Conservation (phyloP, 495 filamentous ascomycete genomes). For the Cercophora newfieldiana region DNA sequence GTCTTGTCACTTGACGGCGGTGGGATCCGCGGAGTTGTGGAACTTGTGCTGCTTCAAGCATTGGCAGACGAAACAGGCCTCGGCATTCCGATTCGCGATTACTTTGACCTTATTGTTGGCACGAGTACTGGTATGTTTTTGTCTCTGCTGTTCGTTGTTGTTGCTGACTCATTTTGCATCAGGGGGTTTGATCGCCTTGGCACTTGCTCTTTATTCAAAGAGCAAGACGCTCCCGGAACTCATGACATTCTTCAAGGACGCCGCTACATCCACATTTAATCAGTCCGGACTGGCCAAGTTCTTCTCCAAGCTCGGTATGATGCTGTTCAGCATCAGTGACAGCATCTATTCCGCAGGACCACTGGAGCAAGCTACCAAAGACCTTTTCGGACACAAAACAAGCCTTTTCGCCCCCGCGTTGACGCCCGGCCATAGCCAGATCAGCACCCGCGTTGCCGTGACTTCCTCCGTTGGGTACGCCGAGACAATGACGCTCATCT, state of each 20-base stretch:
- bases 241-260: not conserved
- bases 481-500: not conserved
- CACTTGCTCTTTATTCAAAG: not conserved
- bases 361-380: not conserved
- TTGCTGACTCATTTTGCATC: not conserved
- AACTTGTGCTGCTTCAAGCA: not conserved
- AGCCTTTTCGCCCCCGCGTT: not conserved
- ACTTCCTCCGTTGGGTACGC: not conserved
- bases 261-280: not conserved
- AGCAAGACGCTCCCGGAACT: not conserved
- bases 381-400: not conserved
- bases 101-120: conserved; percentile 16
- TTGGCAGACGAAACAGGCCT: not conserved
- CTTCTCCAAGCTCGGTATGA: not conserved
- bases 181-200: conserved; percentile 9
- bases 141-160: not conserved
- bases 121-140: conserved; percentile 9
- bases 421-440: not conserved
- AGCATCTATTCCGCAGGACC: not conserved
- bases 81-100: not conserved
- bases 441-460: not conserved
- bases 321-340: not conserved
- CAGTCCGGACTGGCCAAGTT: not conserved
- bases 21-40: conserved; percentile 11
- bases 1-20: conserved; percentile 10